Evolutionary conservation across 2,329 filamentous ascomycete species (phyloP), one percentile per base, ranked within the genome.

Genomic region (Hypoxylon sp.): DNA sequence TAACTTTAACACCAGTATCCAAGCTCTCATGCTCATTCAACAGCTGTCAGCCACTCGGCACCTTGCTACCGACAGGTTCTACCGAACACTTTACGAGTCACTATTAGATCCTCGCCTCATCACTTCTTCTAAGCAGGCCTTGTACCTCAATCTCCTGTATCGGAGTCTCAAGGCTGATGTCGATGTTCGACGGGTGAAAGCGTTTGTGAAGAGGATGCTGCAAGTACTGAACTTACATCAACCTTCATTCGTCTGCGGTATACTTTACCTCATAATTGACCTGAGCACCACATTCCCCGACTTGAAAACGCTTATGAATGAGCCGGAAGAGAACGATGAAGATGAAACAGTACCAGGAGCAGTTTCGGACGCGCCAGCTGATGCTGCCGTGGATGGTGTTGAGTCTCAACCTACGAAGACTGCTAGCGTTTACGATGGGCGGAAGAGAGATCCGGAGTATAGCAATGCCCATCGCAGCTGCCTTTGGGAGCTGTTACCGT

Each of bases 1-100:
- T 59, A 99, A 99, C 78, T 98, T 99, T 85, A 99, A 98, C 80
- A 99, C 95, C 0, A 95, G 93, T 75, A 92, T 99, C 37, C 95
- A 99, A 78, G 94, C 95, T 32, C 85, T 99, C 68, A 91, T 97
- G 80, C 83, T 99, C 49, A 96, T 99, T 69, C 95, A 98, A 76
- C 95, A 98, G 76, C 86, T 99, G 26, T 92, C 93, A 0, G 84
- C 89, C 1, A 87, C 89, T 2, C 93, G 95, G 75, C 90, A 94
- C 72, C 84, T 94, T 56, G 90, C 91, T 4, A 89, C 90, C 11
- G 95, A 99, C 73, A 87, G 95, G 64, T 99, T 97, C 81, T 99
- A 98, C 80, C 87, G 93, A 52, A 97, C 94, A 8, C 82, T 99
- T 2, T 99, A 99, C 77, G 95, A 99, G 79, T 97, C 94, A 6